Base-by-base conservation (phyloP, 345 rosid genomes). In the Eucalyptus polyanthemos region DNA sequence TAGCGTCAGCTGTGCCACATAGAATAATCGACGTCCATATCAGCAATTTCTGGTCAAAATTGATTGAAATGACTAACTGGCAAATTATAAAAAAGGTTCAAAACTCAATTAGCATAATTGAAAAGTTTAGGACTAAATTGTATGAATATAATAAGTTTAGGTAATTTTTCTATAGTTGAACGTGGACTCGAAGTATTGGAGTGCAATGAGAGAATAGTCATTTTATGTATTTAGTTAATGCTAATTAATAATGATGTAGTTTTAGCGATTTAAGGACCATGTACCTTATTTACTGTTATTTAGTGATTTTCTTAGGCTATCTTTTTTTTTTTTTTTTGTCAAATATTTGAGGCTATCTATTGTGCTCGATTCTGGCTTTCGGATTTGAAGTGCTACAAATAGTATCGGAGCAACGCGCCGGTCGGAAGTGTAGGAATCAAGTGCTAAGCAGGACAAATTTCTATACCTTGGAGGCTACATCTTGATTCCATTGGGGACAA, bases 1-100 rank as follows among this genome's bases (percentile, higher is more conserved):
- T 53, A 53, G 24, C 2, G 1, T 53, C 0, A 2, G 25, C 2
- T 0, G 5, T 53, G 25, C 11, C n/a, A 53, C 25, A 3, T 53
- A 53, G 10, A 53, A 53, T 19, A 4, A 2, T 53, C 0, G 2
- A 53, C 5, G 2, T 53, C 2, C 11, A 53, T 21, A 8, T 21
- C 2, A 2, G 25, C 11, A 21, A 53, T 53, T 53, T 53, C 1
- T 1, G 0, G 11, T 1, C 25, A 21, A 21, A 19, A 53, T 53
- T 53, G 11, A 53, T 53, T 53, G 5, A 22, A 53, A 53, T 53
- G 58, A 21, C 58, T 53, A 53, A 53, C 2, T 53, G 2, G 25
- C 5, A 53, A 8, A 21, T 21, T 53, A 0, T 53, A 21, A 53
- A 53, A 53, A 53, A 21, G 5, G 58, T 21, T 53, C 25, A 53